Conservation (phyloP, 75 land plant genomes). For the Cupressus sempervirens region DNA sequence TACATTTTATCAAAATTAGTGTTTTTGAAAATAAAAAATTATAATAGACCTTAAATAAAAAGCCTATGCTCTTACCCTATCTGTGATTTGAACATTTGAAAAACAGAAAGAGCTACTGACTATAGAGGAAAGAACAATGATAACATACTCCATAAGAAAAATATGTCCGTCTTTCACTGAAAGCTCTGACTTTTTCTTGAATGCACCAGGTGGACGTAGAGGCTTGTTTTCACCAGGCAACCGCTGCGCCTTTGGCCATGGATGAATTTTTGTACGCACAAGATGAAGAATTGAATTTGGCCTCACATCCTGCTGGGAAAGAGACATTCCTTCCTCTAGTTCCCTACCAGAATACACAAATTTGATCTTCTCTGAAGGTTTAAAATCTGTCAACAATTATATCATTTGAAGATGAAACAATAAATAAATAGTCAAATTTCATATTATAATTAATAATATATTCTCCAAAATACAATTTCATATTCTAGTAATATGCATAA, state of each 20-base stretch:
- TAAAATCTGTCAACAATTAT: slow-evolving; percentile 53
- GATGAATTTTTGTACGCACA: slow-evolving; percentile 75
- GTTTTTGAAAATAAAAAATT: no score
- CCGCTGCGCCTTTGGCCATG: slow-evolving; percentile 88
- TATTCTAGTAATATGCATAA: background rate
- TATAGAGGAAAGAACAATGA: background rate
- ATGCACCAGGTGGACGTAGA: slow-evolving; percentile 94
- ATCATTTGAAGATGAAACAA: background rate
- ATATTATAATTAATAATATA: background rate
- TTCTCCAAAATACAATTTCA: background rate
- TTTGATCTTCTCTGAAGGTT: slow-evolving; percentile 71
- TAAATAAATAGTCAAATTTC: background rate
- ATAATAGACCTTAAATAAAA: background rate
- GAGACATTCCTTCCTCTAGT: slow-evolving; percentile 66
- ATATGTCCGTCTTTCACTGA: slow-evolving; percentile 97
- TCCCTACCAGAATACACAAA: slow-evolving; percentile 73
- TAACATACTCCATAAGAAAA: slow-evolving; percentile 91
- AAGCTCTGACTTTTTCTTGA: slow-evolving; percentile 96
- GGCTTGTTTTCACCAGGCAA: slow-evolving; percentile 91
- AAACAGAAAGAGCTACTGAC: background rate
- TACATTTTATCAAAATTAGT: no score
- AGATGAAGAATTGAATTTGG: slow-evolving; percentile 94
- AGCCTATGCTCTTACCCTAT: background rate
- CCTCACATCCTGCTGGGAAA: slow-evolving; percentile 76
- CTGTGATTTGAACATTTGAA: background rate